Evolutionary conservation across 345 rosid species (phyloP).

Genomic region (Bretschneidera sinensis): DNA sequence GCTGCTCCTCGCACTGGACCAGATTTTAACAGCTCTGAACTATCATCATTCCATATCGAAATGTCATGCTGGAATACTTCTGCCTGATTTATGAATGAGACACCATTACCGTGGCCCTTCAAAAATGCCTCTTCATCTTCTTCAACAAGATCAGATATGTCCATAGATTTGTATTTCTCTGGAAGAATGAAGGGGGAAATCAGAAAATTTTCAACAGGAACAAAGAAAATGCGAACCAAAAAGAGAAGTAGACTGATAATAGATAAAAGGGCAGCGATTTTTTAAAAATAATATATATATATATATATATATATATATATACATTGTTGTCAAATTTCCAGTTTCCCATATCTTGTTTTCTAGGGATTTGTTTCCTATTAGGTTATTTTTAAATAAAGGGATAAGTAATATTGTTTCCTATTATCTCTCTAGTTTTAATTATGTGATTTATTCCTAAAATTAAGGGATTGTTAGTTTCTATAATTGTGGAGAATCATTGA

Average conservation of each 20-base stretch:
- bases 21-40: constrained; percentile 32
- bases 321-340: too few species aligned
- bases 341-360: too few species aligned
- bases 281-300: too few species aligned
- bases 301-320: too few species aligned
- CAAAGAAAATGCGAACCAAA: constrained; percentile 6
- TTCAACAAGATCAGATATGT: constrained; percentile 66
- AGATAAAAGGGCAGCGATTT: background rate
- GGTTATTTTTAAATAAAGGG: too few species aligned
- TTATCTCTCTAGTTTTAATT: too few species aligned
- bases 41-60: constrained; percentile 32
- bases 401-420: too few species aligned
- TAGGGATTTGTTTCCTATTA: too few species aligned
- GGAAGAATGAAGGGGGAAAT: constrained; percentile 24
- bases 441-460: too few species aligned
- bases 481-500: too few species aligned
- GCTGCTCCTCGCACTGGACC: constrained; percentile 27
- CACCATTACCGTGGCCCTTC: constrained; percentile 44
- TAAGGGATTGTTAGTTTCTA: too few species aligned
- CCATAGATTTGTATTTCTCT: constrained; percentile 59
- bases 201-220: constrained; percentile 7
- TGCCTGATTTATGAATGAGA: constrained; percentile 29
- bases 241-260: background rate
- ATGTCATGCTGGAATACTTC: constrained; percentile 37
- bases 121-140: constrained; percentile 84